Base-by-base conservation (phyloP, 768 basidiomycete genomes). In the Tulasnella sp. region DNA sequence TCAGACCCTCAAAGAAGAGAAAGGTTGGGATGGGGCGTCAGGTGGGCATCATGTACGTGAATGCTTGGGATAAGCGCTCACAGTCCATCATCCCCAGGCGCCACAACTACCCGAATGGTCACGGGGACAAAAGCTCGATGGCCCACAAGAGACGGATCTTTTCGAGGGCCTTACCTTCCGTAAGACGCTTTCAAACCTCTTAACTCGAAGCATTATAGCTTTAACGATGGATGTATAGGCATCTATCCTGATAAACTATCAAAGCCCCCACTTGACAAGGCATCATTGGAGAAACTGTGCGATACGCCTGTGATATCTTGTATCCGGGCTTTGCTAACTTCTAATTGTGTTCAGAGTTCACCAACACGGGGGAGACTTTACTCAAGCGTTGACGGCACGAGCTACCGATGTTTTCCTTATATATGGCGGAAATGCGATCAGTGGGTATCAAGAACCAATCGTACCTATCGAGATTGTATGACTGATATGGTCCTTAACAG, bases 101-200 rank as follows among this genome's bases (percentile, higher is more conserved):
- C 10, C 17, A 51, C 23, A 17, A 24, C 11, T 52, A 51, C 11
- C 38, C 17, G 38, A 58, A 26, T 19, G 23, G 13, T 47, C 55
- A 43, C 15, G 42, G 1, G 55, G 55, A 15, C 55, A 56, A 21
- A 56, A 23, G 1, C 7, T 56, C 13, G 55, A 47, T 26, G 55
- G 55, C 1, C 55, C 55, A 24, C 42, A 43, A 27, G 24, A 84
- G 64, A 79, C 80, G 4, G 72, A 82, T 26, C 68, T 96, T 17
- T 90, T 98, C 65, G 73, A 80, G 13, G 86, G 78, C 24, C 76
- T 84, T 72, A 86, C 77, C 55, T 95, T 97, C 67, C 83, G 94
- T 94, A 54, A 67, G 86, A 74, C 29, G 24, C 7, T 13, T 41
- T 44, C 23, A 27, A 21, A 19, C 23, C 15, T 32, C 5, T 48